Evolutionary conservation across 805 yeast genomes (phyloP), one percentile per base, ranked within the genome.

Genomic region (Pichia manshurica): DNA sequence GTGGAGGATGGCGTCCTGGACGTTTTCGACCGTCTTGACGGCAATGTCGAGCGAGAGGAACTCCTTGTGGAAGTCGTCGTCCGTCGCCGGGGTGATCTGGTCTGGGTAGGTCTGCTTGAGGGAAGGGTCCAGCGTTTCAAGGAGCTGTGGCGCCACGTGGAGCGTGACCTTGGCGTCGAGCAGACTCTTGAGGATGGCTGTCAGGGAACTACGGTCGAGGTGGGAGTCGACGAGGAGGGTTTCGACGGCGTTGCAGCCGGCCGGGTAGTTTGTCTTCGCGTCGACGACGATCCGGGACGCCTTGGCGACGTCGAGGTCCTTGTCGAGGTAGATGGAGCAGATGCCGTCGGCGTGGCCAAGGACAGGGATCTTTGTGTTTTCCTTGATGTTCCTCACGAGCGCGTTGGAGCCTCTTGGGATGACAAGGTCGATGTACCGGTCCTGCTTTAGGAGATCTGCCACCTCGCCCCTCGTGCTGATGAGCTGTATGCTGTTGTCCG

Each of bases 331-430:
- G 7, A 91, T 78, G 2, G 97, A 82, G 67, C 99, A 93, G 51
- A 91, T 84, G 41, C 99, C 99, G 67, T 93, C 98, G 8, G 99
- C 99, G 65, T 93, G 99, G 48, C 99, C 99, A 62, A 93, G 69
- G 7, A 93, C 99, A 5, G 99, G 98, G 57, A 93, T 95, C 64
- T 88, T 88, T 21, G 99, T 91, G 62, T 79, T 79, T 22, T 78
- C 75, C 68, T 95, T 93, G 65, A 93, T 90, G 63, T 75, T 80
- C 56, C 87, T 78, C 36, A 93, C 99, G 49, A 93, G 75, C 53
- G 82, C 91, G 60, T 93, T 93, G 25, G 96, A 87, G n/a, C 99
- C 99, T 60, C 99, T 78, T 51, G 99, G 99, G 58, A 93, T 88
- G 20, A 93, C 99, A 64, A 93, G 74, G 65, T 93, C 99, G 48